Conservation (phyloP, 1,139 yeast species). For the Debaryomyces udenii region DNA sequence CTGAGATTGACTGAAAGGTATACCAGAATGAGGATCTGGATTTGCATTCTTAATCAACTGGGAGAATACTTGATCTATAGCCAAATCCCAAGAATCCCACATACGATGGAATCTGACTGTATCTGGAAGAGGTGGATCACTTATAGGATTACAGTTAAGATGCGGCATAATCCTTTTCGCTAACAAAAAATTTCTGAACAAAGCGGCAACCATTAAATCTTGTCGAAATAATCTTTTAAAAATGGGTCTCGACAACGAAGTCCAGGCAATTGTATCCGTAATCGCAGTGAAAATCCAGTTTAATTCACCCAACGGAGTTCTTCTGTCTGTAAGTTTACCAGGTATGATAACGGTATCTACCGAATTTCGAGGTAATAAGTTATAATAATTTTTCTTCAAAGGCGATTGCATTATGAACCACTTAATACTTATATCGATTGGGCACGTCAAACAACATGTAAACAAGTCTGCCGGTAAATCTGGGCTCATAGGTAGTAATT, state of each 20-base stretch:
- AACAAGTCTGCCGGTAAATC: constrained; percentile 95
- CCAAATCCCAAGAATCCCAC: constrained; percentile 99
- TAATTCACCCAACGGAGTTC: constrained; percentile 94
- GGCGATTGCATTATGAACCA: constrained; percentile 92
- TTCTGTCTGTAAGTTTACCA: constrained; percentile 86
- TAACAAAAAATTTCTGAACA: constrained; percentile 85
- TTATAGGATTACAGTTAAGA: constrained; percentile 90
- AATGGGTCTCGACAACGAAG: constrained; percentile 81
- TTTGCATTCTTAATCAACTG: constrained; percentile 53
- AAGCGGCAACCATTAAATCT: constrained; percentile 94
- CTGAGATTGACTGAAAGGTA: constrained; percentile 5
- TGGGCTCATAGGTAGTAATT: constrained; percentile 89
- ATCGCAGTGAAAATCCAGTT: constrained; percentile 98
- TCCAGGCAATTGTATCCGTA: constrained; percentile 98
- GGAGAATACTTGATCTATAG: constrained; percentile 89
- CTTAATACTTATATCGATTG: constrained; percentile 89
- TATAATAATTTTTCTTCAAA: constrained; percentile 63
- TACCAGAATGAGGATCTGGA: constrained; percentile 23
- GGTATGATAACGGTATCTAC: constrained; percentile 75
- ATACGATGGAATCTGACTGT: constrained; percentile 78
- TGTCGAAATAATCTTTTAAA: constrained; percentile 91
- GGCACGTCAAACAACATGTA: constrained; percentile 93
- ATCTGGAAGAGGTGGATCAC: constrained; percentile 92
- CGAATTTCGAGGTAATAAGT: constrained; percentile 51
- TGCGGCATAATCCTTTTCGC: constrained; percentile 96